Base-by-base conservation (phyloP, 2,329 filamentous ascomycete genomes). In the Colletotrichum lini region DNA sequence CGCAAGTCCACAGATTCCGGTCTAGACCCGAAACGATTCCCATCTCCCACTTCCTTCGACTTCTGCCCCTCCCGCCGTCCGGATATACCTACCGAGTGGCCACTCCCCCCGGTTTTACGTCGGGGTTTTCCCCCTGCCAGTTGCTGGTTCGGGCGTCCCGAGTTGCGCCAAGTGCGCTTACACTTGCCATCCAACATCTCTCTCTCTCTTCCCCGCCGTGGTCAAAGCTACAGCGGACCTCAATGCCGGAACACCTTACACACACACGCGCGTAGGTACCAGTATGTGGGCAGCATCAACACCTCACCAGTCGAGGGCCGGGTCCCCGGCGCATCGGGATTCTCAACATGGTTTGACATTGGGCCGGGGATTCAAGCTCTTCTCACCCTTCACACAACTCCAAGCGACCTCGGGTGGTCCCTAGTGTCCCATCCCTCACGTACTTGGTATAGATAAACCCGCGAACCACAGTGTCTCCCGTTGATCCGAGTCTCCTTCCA, bases 231-330 rank as follows among this genome's bases (percentile, higher is more conserved):
- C 49, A 62, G 18, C 59, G 52, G 62, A 53, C 30, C 13, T 62
- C 68, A 64, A 68, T 68, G 52, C 65, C 68, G n/a, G n/a, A n/a
- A n/a, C n/a, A n/a, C n/a, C n/a, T n/a, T 7, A 68, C 26, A 44
- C 18, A 30, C 57, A 53, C 15, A 13, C 9, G 30, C 13, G 16
- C 4, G 7, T 7, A 30, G 30, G 7, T 8, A 30, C 30, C 8
- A 26, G 26, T 26, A 26, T 26, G 26, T 26, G 30, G 30, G 30
- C 30, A 30, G 30, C 30, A 30, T 8, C 30, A 30, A 30, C 18
- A 18, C 57, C 47, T 9, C 18, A 12, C 18, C 45, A 50, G 9
- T 7, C 18, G 23, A 6, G 15, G 9, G 4, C 40, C 35, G 26
- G 50, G 60, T 35, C 52, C 44, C 50, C 44, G 59, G 50, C 65